Evolutionary conservation across 192 early-diverging fungal genomes (phyloP).

Genomic region (Thamnidium elegans): DNA sequence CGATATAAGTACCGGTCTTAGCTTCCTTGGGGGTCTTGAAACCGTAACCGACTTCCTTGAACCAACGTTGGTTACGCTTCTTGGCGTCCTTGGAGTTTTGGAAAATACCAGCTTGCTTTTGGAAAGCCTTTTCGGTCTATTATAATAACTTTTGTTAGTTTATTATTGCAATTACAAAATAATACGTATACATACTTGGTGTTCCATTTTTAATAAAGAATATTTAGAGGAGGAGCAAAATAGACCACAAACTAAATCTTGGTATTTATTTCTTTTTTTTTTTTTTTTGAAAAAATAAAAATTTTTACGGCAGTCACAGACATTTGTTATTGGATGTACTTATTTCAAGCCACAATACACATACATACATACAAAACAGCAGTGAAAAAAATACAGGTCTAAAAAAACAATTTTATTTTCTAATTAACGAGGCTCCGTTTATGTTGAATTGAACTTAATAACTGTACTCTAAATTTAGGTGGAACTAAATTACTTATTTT

Average conservation of each 20-base stretch:
- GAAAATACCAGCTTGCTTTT: conserved; percentile 95
- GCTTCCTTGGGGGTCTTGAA: conserved; percentile 99
- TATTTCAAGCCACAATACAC: too few species aligned
- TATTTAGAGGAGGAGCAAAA: conserved; percentile 9
- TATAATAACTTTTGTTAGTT: not conserved
- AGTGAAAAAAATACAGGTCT: too few species aligned
- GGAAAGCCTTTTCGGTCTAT: conserved; percentile 95
- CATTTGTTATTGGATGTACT: too few species aligned
- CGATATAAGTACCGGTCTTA: conserved; percentile 96
- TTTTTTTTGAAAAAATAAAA: not conserved
- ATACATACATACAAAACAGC: too few species aligned
- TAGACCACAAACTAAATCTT: not conserved
- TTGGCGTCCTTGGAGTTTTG: conserved; percentile 77
- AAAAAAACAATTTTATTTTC: too few species aligned
- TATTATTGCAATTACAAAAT: not conserved
- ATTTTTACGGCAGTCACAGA: not conserved
- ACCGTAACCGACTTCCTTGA: conserved; percentile 97
- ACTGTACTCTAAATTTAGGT: too few species aligned
- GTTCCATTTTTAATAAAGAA: conserved; percentile 14
- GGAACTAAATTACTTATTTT: not conserved
- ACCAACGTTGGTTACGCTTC: conserved; percentile 89
- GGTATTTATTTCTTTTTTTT: not conserved
- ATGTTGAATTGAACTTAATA: too few species aligned
- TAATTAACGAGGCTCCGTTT: too few species aligned
- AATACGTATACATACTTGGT: conserved; percentile 9